A percentile compares a stretch with the other conserved stretches of the same genome.
phyloP scores from a whole-genome alignment of 805 yeast genomes.

The Kazachstania martiniae region DNA sequence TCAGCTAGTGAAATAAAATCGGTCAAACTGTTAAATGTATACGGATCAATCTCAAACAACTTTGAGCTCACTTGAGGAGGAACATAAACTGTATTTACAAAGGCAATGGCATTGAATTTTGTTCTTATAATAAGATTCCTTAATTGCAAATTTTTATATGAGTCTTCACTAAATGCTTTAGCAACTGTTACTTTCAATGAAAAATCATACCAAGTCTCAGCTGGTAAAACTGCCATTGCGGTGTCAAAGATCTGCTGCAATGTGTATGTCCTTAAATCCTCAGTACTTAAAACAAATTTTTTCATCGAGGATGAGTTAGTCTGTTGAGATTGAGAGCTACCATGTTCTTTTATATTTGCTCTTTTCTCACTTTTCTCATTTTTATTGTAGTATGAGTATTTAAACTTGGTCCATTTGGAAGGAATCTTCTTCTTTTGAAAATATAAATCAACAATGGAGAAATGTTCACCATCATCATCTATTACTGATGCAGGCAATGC shows the following conservation, averaged over 20 bases:
- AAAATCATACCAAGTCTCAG: slow-evolving; percentile 53
- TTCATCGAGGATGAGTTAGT: slow-evolving; percentile 26
- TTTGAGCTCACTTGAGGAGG: slow-evolving; percentile 52
- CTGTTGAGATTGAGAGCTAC: slow-evolving; percentile 6
- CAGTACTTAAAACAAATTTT: slow-evolving; percentile 41
- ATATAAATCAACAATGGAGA: slow-evolving; percentile 37
- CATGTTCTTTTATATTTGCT: too few species aligned
- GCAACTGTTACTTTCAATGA: slow-evolving; percentile 51
- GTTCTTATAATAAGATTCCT: slow-evolving; percentile 51
- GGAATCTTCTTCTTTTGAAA: slow-evolving; percentile 39
- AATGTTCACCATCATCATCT: slow-evolving; percentile 31
- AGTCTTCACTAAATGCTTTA: slow-evolving; percentile 55
- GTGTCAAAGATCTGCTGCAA: slow-evolving; percentile 54
- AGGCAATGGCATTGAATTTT: slow-evolving; percentile 59
- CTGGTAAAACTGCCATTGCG: slow-evolving; percentile 48
- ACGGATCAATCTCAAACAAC: slow-evolving; percentile 63
- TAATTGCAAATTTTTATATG: slow-evolving; percentile 41
- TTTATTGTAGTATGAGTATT: slow-evolving; percentile 39
- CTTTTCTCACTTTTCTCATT: slow-evolving; percentile 14
- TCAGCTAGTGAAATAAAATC: slow-evolving; percentile 62
- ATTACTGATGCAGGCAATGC: slow-evolving; percentile 40
- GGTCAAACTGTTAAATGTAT: slow-evolving; percentile 54
- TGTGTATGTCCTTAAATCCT: slow-evolving; percentile 42
- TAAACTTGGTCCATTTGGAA: slow-evolving; percentile 43
- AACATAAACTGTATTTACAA: slow-evolving; percentile 44